Conservation (phyloP, 75 land plant species). For the Selaginella tamariscina region DNA sequence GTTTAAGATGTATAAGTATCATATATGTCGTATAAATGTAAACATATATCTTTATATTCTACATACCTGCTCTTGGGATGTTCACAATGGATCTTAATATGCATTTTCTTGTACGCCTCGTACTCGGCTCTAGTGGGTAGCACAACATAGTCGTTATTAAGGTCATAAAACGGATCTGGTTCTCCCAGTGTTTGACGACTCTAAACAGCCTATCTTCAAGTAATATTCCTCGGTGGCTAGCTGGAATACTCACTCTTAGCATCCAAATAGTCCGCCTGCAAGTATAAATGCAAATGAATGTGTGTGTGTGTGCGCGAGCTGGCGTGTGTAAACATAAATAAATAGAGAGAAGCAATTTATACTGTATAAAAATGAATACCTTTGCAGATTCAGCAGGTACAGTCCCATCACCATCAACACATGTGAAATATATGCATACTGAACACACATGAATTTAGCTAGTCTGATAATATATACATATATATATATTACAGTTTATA, state of each 20-base stretch:
- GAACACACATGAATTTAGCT: background rate
- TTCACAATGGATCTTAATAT: slow-evolving; percentile 21
- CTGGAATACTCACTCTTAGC: slow-evolving; percentile 93
- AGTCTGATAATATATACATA: background rate
- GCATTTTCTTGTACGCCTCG: slow-evolving; percentile 34
- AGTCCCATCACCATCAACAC: slow-evolving; percentile 94
- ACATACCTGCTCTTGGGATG: too few species aligned
- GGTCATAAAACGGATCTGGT: slow-evolving; percentile 86
- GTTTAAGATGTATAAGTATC: slow-evolving; percentile 4
- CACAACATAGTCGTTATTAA: slow-evolving; percentile 81
- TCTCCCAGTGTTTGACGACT: slow-evolving; percentile 79
- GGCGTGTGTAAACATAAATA: too few species aligned
- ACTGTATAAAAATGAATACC: too few species aligned
- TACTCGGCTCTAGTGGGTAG: slow-evolving; percentile 65
- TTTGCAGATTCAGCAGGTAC: slow-evolving; percentile 85
- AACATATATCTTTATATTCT: too few species aligned
- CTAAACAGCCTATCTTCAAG: slow-evolving; percentile 63
- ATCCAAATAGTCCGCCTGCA: slow-evolving; percentile 83
- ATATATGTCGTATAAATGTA: too few species aligned
- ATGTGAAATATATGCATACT: slow-evolving; percentile 53
- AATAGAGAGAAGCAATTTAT: too few species aligned
- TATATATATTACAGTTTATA: slow-evolving; percentile 37
- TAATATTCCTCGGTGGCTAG: slow-evolving; percentile 77
- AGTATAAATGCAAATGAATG: background rate
- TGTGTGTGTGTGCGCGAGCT: too few species aligned